phyloP scores from a whole-genome alignment of 257 asterid species.

The Primulina tabacum region DNA sequence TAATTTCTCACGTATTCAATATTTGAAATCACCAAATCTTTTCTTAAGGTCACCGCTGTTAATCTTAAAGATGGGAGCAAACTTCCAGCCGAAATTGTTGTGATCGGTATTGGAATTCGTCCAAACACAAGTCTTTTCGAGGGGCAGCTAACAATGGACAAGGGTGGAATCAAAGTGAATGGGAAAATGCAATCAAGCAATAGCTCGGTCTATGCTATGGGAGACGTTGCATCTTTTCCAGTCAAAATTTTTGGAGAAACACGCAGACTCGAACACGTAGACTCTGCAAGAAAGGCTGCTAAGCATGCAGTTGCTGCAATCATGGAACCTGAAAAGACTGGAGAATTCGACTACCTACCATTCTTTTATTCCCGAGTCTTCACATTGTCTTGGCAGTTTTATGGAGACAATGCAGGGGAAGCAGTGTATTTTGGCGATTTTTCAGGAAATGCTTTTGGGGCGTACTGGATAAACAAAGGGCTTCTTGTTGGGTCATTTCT shows the following conservation, averaged over 20 bases:
- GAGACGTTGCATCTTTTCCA: conserved; percentile 86
- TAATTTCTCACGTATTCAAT: too few relatives aligned
- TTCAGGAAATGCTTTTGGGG: conserved; percentile 34
- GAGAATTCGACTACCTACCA: conserved; percentile 72
- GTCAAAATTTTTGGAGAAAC: conserved; percentile 64
- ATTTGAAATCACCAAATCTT: conserved; percentile 14
- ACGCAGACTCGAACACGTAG: conserved; percentile 86
- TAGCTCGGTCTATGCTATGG: conserved; percentile 70
- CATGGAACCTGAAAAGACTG: conserved; percentile 50
- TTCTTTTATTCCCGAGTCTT: conserved; percentile 88
- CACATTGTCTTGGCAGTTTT: conserved; percentile 84
- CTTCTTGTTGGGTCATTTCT: conserved; percentile 74
- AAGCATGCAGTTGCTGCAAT: conserved; percentile 74
- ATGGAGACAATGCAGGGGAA: conserved; percentile 71
- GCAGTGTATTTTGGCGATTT: conserved; percentile 75
- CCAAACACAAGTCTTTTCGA: conserved; percentile 87
- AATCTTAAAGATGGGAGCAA: conserved; percentile 76
- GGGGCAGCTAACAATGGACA: conserved; percentile 82
- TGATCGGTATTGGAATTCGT: conserved; percentile 88
- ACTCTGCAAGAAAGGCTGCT: conserved; percentile 76
- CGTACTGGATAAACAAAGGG: conserved; percentile 75
- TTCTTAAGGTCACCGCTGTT: conserved; percentile 68
- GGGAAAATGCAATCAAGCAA: conserved; percentile 79
- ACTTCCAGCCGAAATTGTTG: conserved; percentile 83
- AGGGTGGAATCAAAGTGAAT: conserved; percentile 89